Evolutionary conservation across 768 basidiomycete genomes (phyloP).

Genomic region (Heimioporus sp.): DNA sequence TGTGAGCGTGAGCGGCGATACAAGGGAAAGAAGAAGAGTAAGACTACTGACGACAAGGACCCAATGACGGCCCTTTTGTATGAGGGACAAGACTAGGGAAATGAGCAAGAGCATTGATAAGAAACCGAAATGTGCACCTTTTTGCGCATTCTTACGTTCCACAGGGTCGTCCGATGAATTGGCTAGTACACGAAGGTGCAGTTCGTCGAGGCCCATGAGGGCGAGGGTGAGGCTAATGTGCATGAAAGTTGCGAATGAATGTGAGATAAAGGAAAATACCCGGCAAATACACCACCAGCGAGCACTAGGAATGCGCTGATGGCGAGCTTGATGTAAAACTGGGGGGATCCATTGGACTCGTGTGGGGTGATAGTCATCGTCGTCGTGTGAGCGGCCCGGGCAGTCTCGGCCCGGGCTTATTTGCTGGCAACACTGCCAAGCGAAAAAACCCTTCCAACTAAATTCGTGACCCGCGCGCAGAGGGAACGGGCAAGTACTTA

Average conservation of each 20-base stretch:
- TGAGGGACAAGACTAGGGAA: constrained; percentile 47
- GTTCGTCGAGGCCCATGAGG: constrained; percentile 90
- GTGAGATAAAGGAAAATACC: constrained; percentile 45
- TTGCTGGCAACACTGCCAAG: not conserved
- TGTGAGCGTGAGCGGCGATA: constrained; percentile 1
- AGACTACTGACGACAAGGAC: constrained; percentile 72
- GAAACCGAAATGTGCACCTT: constrained; percentile 41
- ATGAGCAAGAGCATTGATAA: not conserved
- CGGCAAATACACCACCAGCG: constrained; percentile 88
- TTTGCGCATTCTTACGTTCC: constrained; percentile 69
- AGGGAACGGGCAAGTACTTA: too few species aligned
- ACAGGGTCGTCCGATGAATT: constrained; percentile 72
- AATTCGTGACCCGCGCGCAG: too few species aligned
- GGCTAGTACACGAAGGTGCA: constrained; percentile 84
- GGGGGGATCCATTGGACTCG: constrained; percentile 47
- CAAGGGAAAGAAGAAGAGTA: not conserved
- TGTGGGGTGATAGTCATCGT: constrained; percentile 18
- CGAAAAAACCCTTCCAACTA: too few species aligned
- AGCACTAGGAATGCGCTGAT: constrained; percentile 72
- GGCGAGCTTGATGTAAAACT: constrained; percentile 73
- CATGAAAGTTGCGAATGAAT: not conserved
- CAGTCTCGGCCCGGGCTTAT: not conserved
- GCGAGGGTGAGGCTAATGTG: constrained; percentile 75
- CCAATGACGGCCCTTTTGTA: constrained; percentile 81
- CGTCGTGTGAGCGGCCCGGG: not conserved